Percentiles rank a stretch among this genome's conserved stretches.
These are phyloP conservation scores for Cadophora malorum DNA, from an alignment of 2,329 filamentous ascomycete genomes.

Conservation along the genomic window DNA sequence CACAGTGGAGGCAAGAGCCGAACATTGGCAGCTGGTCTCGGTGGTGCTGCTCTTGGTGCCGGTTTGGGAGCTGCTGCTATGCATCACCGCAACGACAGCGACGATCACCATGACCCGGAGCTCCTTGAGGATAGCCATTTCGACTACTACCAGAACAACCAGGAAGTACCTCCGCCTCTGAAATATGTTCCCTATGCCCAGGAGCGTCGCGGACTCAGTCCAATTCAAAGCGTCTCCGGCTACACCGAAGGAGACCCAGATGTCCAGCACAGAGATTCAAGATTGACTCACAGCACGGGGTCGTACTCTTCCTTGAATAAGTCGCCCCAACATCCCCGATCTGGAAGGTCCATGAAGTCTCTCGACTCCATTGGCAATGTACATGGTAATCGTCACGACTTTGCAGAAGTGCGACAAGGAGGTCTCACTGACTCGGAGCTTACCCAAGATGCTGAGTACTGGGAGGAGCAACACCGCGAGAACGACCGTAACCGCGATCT, in stretches of 20 bases:
- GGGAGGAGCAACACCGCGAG: constrained; percentile 46
- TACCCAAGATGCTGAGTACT: constrained; percentile 49
- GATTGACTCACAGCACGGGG: constrained; percentile 58
- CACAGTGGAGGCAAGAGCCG: constrained; percentile 42
- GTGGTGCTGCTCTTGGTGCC: constrained; percentile 45
- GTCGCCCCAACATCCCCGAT: constrained; percentile 57
- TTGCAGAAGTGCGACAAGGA: constrained; percentile 44
- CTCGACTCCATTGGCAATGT: constrained; percentile 41
- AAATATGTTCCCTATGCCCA: constrained; percentile 73
- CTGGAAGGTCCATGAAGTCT: constrained; percentile 61
- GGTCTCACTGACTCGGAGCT: constrained; percentile 52
- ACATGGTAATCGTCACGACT: constrained; percentile 44
- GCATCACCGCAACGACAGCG: constrained; percentile 34
- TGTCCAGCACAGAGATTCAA: constrained; percentile 62
- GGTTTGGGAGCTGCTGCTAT: constrained; percentile 50
- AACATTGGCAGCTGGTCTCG: constrained; percentile 38
- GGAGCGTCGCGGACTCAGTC: constrained; percentile 77
- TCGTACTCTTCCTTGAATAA: constrained; percentile 69
- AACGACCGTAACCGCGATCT: constrained; percentile 53
- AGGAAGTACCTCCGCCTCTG: constrained; percentile 68
- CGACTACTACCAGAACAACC: constrained; percentile 51
- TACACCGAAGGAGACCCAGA: constrained; percentile 73
- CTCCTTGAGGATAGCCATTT: constrained; percentile 45
- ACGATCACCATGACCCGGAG: constrained; percentile 42
- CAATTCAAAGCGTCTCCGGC: constrained; percentile 91